Conservation (phyloP, 1,284 basidiomycete genomes). For the Naganishia liquefaciens region DNA sequence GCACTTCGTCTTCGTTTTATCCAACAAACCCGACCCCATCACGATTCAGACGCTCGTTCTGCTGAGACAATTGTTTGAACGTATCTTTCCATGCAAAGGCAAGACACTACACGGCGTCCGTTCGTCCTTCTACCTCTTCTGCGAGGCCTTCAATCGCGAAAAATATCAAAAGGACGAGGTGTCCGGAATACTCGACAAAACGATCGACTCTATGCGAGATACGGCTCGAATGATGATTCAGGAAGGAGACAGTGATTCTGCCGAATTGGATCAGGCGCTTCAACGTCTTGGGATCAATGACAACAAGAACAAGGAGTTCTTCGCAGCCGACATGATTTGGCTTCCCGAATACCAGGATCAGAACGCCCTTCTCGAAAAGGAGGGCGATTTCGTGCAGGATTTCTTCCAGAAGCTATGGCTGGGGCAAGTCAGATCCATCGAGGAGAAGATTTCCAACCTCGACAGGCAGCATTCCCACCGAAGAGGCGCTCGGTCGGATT, state of each 20-base stretch:
- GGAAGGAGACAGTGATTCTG: not conserved
- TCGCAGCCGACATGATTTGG: conserved; percentile 30
- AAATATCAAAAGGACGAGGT: conserved; percentile 8
- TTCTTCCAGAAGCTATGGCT: conserved; percentile 30
- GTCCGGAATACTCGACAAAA: conserved; percentile 1
- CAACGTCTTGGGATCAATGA: conserved; percentile 12
- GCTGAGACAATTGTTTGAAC: conserved; percentile 16
- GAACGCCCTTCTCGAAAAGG: conserved; percentile 48
- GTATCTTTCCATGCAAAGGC: conserved; percentile 30
- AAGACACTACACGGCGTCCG: conserved; percentile 31
- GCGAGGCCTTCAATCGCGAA: conserved; percentile 21
- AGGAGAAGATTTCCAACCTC: conserved; percentile 25
- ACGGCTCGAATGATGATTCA: conserved; percentile 19
- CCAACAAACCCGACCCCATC: conserved; percentile 33
- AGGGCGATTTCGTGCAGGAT: conserved; percentile 48
- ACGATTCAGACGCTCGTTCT: conserved; percentile 28
- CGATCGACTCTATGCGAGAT: conserved; percentile 22
- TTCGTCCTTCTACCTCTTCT: conserved; percentile 33
- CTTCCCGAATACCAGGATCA: conserved; percentile 38
- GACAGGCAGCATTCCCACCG: conserved; percentile 3
- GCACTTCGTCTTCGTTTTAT: conserved; percentile 32
- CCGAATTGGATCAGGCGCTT: not conserved
- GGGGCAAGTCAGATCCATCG: conserved; percentile 30
- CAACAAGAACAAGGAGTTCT: conserved; percentile 22
- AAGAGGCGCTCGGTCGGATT: conserved; percentile 9